Evolutionary conservation across 2,329 filamentous ascomycete genomes (phyloP).

Genomic region (Aspergillus ibericus): DNA sequence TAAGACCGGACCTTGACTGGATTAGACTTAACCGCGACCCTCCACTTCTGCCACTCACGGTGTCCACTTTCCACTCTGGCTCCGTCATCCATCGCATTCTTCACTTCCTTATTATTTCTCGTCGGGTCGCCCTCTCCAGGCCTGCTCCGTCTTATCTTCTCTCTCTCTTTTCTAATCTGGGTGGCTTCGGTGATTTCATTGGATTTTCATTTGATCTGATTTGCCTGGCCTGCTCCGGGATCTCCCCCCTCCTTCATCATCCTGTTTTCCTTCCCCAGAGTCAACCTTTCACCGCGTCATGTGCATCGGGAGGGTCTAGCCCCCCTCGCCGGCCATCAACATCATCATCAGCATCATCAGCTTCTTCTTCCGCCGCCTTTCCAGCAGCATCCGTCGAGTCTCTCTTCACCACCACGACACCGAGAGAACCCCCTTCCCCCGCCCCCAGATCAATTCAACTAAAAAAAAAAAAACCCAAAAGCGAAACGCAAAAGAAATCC

Average conservation of each 20-base stretch:
- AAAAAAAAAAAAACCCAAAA: background rate
- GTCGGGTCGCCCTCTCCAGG: background rate
- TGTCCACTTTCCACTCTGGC: slow-evolving; percentile 7
- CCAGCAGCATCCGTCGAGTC: too few species aligned
- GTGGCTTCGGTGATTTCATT: slow-evolving; percentile 3
- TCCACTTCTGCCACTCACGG: slow-evolving; percentile 6
- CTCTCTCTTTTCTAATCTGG: background rate
- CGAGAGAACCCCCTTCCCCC: background rate
- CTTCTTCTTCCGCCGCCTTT: background rate
- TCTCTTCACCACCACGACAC: too few species aligned
- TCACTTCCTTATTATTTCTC: slow-evolving; percentile 3
- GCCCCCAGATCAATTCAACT: background rate
- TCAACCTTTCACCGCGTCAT: slow-evolving; percentile 24
- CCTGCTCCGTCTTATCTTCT: background rate
- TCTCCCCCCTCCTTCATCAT: background rate
- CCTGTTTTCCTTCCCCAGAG: background rate
- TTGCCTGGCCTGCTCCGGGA: background rate
- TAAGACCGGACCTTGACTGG: slow-evolving; percentile 4
- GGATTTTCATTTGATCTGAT: background rate
- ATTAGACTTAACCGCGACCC: slow-evolving; percentile 5
- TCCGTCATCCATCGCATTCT: slow-evolving; percentile 13
- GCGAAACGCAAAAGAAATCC: background rate
- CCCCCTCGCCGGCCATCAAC: slow-evolving; percentile 8
- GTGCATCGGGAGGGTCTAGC: slow-evolving; percentile 35
- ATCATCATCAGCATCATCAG: slow-evolving; percentile 3